These are phyloP conservation scores for Kwoniella sp. DNA, from an alignment of 768 basidiomycete genomes.

Conservation along the genomic window DNA sequence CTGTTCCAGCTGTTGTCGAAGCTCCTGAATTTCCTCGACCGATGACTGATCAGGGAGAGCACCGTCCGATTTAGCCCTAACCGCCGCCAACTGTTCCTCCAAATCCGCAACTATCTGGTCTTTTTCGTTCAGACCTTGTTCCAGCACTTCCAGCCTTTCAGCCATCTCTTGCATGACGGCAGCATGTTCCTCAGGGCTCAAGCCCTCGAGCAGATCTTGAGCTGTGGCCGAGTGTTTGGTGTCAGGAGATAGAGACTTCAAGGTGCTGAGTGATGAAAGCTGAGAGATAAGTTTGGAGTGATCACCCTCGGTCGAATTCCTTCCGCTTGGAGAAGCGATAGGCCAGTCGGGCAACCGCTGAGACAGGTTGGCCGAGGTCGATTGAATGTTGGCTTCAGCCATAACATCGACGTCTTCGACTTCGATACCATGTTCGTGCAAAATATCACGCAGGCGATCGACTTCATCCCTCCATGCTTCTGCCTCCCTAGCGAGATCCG, in stretches of 20 bases:
- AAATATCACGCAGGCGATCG: constrained; percentile 28
- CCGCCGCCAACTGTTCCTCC: constrained; percentile 12
- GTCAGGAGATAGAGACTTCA: not conserved
- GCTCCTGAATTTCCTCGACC: constrained; percentile 19
- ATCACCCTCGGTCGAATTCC: constrained; percentile 8
- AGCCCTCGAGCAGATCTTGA: constrained; percentile 14
- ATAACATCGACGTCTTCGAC: constrained; percentile 40
- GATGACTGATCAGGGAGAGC: not conserved
- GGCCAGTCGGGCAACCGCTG: constrained; percentile 22
- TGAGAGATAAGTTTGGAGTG: constrained; percentile 15
- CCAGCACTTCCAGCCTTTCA: constrained; percentile 39
- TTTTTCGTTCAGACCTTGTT: constrained; percentile 40
- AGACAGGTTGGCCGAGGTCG: constrained; percentile 12
- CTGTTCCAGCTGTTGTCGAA: constrained; percentile 35
- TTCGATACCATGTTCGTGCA: constrained; percentile 39
- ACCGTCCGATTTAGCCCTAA: not conserved
- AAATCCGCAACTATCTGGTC: constrained; percentile 35
- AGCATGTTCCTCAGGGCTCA: constrained; percentile 30
- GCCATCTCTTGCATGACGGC: constrained; percentile 42
- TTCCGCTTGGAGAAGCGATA: constrained; percentile 2
- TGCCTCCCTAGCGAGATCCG: constrained; percentile 44
- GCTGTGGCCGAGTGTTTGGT: constrained; percentile 1
- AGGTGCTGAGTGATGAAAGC: constrained; percentile 6
- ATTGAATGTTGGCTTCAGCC: constrained; percentile 8
- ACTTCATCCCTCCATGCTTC: constrained; percentile 47